These are phyloP conservation scores for Albugo candida DNA, from an alignment of 352 stramenopile species.

Conservation along the genomic window DNA sequence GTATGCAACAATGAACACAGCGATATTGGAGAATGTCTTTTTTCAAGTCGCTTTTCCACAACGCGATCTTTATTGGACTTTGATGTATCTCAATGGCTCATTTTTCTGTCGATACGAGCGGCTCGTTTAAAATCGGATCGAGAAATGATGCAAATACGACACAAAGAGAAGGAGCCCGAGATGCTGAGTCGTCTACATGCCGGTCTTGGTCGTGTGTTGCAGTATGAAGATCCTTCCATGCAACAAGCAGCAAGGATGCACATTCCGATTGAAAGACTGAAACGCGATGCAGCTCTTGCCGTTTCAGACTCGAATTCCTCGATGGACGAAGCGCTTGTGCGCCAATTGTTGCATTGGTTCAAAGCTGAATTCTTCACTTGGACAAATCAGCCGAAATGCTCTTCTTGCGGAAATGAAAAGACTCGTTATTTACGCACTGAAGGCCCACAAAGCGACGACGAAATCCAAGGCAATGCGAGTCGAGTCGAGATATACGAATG, in stretches of 20 bases:
- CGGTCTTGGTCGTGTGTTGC: constrained; percentile 25
- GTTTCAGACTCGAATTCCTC: constrained; percentile 25
- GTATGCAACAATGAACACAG: constrained; percentile 27
- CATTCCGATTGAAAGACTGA: constrained; percentile 41
- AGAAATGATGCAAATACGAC: constrained; percentile 17
- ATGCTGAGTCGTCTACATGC: constrained; percentile 27
- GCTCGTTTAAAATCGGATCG: constrained; percentile 11
- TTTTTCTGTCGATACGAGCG: neutral
- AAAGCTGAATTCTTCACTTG: constrained; percentile 82
- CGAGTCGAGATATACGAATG: constrained; percentile 82
- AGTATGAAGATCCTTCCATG: constrained; percentile 43
- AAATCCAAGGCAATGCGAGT: constrained; percentile 30
- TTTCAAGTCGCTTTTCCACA: constrained; percentile 18
- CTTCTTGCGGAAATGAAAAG: constrained; percentile 22
- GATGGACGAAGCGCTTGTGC: constrained; percentile 42
- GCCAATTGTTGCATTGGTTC: constrained; percentile 74
- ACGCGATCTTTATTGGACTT: neutral
- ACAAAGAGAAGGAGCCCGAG: constrained; percentile 21
- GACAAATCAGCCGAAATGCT: constrained; percentile 70
- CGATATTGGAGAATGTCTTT: constrained; percentile 50
- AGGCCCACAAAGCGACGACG: constrained; percentile 27
- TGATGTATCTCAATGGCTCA: no score
- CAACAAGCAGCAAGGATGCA: constrained; percentile 41
- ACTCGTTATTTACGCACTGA: constrained; percentile 26
- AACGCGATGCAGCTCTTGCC: constrained; percentile 21